Conservation (phyloP, 1,139 yeast species). For the Suhomyces ambrosiae region DNA sequence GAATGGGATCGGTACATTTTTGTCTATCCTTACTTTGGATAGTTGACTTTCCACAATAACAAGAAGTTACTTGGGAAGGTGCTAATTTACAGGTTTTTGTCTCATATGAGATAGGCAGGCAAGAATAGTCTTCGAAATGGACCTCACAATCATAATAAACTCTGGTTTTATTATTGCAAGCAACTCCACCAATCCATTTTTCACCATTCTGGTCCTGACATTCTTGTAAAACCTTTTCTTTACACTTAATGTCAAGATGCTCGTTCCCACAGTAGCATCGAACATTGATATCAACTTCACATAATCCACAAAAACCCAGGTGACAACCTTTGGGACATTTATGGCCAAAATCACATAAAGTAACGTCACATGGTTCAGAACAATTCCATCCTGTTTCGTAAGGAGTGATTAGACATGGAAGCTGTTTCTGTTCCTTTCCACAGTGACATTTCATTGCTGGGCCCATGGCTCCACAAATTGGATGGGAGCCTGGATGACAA, state of each 20-base stretch:
- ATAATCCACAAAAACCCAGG: conserved; percentile 77
- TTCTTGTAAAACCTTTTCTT: conserved; percentile 40
- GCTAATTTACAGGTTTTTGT: conserved; percentile 60
- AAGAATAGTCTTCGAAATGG: conserved; percentile 59
- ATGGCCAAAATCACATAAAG: conserved; percentile 69
- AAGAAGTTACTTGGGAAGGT: conserved; percentile 59
- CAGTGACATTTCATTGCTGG: conserved; percentile 72
- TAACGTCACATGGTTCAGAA: conserved; percentile 55
- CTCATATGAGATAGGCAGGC: conserved; percentile 54
- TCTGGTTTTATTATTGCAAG: conserved; percentile 57
- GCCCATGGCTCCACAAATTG: conserved; percentile 77
- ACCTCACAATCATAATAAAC: conserved; percentile 64
- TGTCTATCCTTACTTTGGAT: conserved; percentile 37
- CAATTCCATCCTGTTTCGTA: conserved; percentile 72
- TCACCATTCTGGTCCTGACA: conserved; percentile 25
- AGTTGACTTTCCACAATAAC: conserved; percentile 74
- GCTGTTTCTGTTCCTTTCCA: conserved; percentile 66
- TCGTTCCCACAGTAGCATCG: conserved; percentile 78
- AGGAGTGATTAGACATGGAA: conserved; percentile 74
- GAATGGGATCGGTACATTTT: conserved; percentile 74
- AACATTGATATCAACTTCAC: conserved; percentile 43
- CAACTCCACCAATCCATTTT: conserved; percentile 63
- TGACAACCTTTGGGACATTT: conserved; percentile 55
- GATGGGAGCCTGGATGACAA: conserved; percentile 93
- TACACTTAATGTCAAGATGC: conserved; percentile 47